These are phyloP conservation scores for Phlegmacium glaucopus DNA, from an alignment of 768 basidiomycete genomes.

Conservation along the genomic window DNA sequence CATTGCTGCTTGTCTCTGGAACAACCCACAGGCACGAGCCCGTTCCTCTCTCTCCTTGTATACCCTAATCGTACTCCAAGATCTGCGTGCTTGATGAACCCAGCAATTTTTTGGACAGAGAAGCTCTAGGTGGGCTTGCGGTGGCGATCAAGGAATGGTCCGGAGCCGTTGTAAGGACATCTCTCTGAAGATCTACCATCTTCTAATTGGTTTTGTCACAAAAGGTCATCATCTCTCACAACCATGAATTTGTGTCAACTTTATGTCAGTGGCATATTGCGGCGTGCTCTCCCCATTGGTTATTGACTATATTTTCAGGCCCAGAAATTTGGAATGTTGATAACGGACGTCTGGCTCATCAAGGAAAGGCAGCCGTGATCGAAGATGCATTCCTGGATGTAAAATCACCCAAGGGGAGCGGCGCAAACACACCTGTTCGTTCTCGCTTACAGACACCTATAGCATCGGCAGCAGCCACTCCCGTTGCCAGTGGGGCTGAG, in stretches of 20 bases:
- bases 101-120: conserved; percentile 96
- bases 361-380: conserved; percentile 83
- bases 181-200: conserved; percentile 6
- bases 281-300: conserved; percentile 1
- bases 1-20: conserved; percentile 94
- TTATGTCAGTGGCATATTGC: conserved; percentile 54
- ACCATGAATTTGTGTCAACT: conserved; percentile 81
- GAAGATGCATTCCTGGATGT: conserved; percentile 80
- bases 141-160: conserved; percentile 95
- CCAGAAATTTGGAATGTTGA: conserved; percentile 97
- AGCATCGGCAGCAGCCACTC: conserved; percentile 70
- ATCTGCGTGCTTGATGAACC: conserved; percentile 86
- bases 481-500: conserved; percentile 77
- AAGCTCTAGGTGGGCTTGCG: conserved; percentile 91
- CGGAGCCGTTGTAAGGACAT: conserved; percentile 70
- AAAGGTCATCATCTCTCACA: conserved; percentile 95
- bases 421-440: conserved; percentile 64
- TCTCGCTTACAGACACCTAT: conserved; percentile 70
- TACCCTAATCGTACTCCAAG: conserved; percentile 21
- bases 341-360: conserved; percentile 75
- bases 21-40: conserved; percentile 75
- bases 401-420: conserved; percentile 69
- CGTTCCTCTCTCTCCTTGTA: not conserved
- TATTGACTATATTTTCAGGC: conserved; percentile 37
- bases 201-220: conserved; percentile 15